Evolutionary conservation across 352 stramenopile species (phyloP).

Genomic region (Globisporangium spiculum): DNA sequence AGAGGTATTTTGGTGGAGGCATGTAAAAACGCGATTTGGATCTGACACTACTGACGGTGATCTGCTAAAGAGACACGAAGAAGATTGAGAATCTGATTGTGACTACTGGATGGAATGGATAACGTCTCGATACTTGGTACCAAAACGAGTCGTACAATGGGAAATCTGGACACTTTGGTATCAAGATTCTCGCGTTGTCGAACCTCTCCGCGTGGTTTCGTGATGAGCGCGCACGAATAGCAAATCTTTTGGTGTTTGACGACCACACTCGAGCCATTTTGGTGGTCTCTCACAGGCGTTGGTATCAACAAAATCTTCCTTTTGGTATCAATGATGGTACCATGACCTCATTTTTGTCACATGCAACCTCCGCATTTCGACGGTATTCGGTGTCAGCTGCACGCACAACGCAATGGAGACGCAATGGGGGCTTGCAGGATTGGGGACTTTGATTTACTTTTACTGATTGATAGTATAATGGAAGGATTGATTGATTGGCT

Average conservation of each 20-base stretch:
- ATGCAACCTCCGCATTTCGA: background rate
- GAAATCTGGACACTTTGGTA: background rate
- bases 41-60: too few species aligned
- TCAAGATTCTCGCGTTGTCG: background rate
- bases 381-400: background rate
- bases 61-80: conserved; percentile 7
- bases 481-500: background rate
- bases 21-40: background rate
- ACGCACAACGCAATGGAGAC: background rate
- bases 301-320: background rate
- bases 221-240: background rate
- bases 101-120: too few species aligned
- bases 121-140: background rate
- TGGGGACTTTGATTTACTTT: background rate
- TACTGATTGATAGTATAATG: background rate
- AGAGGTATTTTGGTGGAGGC: background rate
- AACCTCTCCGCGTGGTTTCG: background rate
- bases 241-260: background rate
- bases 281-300: background rate
- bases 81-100: conserved; percentile 1
- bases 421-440: background rate
- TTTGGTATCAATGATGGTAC: background rate
- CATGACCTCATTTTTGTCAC: background rate
- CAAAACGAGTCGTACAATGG: background rate
- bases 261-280: background rate